These are phyloP conservation scores for Clitocybe nebularis DNA, from an alignment of 1,284 basidiomycete genomes.

Conservation along the genomic window DNA sequence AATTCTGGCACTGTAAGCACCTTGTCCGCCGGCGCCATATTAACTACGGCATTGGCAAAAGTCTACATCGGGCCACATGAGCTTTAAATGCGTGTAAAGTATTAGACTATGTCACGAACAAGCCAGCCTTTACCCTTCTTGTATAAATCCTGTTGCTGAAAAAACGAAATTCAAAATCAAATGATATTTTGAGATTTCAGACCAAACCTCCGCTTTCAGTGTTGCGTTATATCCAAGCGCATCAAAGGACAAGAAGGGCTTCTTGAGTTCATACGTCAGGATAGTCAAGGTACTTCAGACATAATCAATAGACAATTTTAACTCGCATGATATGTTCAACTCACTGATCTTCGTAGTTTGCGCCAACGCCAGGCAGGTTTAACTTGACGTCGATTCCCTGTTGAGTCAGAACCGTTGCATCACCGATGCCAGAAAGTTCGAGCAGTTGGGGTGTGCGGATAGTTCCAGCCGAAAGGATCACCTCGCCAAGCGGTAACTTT, in stretches of 20 bases:
- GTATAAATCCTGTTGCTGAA: slow-evolving; percentile 24
- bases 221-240: slow-evolving; percentile 24
- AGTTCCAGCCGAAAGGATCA: slow-evolving; percentile 27
- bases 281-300: slow-evolving; percentile 22
- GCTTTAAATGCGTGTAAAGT: too few relatives aligned
- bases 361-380: slow-evolving; percentile 27
- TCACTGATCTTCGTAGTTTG: slow-evolving; percentile 27
- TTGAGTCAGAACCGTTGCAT: slow-evolving; percentile 16
- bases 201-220: slow-evolving; percentile 22
- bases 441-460: slow-evolving; percentile 31
- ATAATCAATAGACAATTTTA: background rate
- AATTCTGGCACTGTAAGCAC: slow-evolving; percentile 22
- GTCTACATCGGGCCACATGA: slow-evolving; percentile 16
- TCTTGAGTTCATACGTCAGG: slow-evolving; percentile 25
- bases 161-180: background rate
- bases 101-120: slow-evolving; percentile 13
- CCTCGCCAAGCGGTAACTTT: slow-evolving; percentile 19
- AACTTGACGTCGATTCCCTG: slow-evolving; percentile 20
- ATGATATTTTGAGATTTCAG: background rate
- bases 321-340: slow-evolving; percentile 2
- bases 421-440: slow-evolving; percentile 32
- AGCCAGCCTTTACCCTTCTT: slow-evolving; percentile 24
- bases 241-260: slow-evolving; percentile 25
- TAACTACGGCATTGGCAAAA: slow-evolving; percentile 23
- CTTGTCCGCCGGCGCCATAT: slow-evolving; percentile 23